Conservation (phyloP, 768 basidiomycete species). For the Leccinum truebloodii region DNA sequence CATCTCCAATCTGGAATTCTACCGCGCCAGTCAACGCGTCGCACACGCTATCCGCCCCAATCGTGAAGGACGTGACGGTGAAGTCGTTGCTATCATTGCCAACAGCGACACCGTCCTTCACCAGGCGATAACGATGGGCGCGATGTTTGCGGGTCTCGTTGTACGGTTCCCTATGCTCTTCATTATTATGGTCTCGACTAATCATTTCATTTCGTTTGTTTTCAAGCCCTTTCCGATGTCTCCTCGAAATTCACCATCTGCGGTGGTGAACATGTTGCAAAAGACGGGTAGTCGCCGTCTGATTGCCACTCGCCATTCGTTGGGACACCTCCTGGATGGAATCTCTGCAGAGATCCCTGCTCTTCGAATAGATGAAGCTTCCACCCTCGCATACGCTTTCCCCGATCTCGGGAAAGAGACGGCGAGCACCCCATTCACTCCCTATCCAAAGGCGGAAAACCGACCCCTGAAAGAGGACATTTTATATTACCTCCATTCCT, state of each 20-base stretch:
- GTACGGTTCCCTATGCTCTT: not conserved
- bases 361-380: conserved; percentile 18
- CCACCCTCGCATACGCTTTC: conserved; percentile 11
- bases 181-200: not conserved
- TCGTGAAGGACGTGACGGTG: conserved; percentile 32
- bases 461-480: conserved; percentile 19
- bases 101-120: conserved; percentile 43
- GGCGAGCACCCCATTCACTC: conserved; percentile 1
- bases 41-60: conserved; percentile 41
- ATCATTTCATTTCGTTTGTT: not conserved
- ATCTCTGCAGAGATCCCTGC: conserved; percentile 26
- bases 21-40: conserved; percentile 44
- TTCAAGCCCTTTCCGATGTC: conserved; percentile 35
- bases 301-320: conserved; percentile 35
- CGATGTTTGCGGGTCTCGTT: conserved; percentile 22
- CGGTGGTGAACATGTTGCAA: conserved; percentile 37
- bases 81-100: conserved; percentile 39
- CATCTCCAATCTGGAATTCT: conserved; percentile 46
- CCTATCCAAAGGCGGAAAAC: conserved; percentile 10
- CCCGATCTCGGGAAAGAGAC: conserved; percentile 10
- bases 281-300: conserved; percentile 41
- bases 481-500: conserved; percentile 46
- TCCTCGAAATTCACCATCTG: conserved; percentile 40
- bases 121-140: conserved; percentile 41
- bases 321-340: conserved; percentile 32